A percentile compares a stretch with the other conserved stretches of the same genome.
phyloP scores from a whole-genome alignment of 2,329 filamentous ascomycete genomes.

The Orbilia blumenaviensis region DNA sequence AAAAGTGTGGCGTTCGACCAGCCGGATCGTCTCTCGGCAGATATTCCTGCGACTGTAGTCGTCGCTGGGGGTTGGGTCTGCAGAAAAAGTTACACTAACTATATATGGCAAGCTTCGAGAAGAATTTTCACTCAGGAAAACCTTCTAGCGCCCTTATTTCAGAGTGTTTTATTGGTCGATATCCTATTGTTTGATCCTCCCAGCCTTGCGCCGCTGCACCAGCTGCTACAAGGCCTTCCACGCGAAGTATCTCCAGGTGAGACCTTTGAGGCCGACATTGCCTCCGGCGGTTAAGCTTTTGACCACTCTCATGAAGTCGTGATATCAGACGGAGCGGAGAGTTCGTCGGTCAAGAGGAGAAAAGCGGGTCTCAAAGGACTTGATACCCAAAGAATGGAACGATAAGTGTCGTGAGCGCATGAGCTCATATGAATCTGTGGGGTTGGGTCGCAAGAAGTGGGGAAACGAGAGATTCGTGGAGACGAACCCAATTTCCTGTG shows the following conservation, averaged over 20 bases:
- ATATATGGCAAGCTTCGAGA: constrained; percentile 44
- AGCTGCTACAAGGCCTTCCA: neutral
- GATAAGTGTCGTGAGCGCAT: neutral
- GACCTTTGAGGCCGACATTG: constrained; percentile 30
- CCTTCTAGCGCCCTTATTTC: constrained; percentile 16
- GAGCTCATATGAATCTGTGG: no score
- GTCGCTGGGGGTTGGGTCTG: constrained; percentile 1
- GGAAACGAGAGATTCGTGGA: constrained; percentile 9
- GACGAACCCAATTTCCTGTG: constrained; percentile 7
- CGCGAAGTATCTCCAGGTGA: neutral
- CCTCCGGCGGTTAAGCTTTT: constrained; percentile 16
- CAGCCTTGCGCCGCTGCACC: no score
- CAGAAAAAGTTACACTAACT: constrained; percentile 7
- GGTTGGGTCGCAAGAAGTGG: neutral
- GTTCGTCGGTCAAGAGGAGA: neutral
- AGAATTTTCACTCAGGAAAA: constrained; percentile 34
- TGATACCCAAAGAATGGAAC: neutral
- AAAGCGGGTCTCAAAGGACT: neutral
- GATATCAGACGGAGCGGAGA: constrained; percentile 12
- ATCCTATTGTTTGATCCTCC: neutral
- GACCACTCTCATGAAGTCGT: neutral
- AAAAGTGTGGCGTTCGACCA: constrained; percentile 10
- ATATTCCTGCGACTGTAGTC: neutral
- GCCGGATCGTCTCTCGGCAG: constrained; percentile 44
- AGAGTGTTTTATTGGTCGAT: neutral